A percentile compares a stretch with the other conserved stretches of the same genome.
These are phyloP conservation scores for Linderina pennispora DNA, from an alignment of 192 early-diverging fungal species.

Conservation along the genomic window DNA sequence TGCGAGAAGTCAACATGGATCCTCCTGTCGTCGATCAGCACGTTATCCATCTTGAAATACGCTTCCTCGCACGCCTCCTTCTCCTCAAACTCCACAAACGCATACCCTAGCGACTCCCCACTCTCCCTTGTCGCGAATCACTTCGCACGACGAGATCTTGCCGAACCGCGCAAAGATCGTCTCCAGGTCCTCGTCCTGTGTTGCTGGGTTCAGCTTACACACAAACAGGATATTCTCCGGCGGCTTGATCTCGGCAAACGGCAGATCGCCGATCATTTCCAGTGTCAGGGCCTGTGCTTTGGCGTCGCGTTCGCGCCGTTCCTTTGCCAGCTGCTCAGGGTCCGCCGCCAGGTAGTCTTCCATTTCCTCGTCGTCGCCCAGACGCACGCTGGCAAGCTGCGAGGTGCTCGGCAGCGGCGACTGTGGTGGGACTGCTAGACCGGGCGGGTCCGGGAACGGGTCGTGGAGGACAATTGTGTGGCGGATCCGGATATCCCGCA, in stretches of 20 bases:
- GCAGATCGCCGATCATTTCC: constrained; percentile 97
- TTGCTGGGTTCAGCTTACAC: constrained; percentile 88
- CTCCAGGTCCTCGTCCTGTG: constrained; percentile 84
- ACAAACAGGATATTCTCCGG: constrained; percentile 97
- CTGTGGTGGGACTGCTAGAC: constrained; percentile 54
- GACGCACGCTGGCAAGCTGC: constrained; percentile 63
- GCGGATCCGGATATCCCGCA: constrained; percentile 79
- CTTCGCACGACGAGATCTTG: constrained; percentile 78
- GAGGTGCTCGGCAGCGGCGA: constrained; percentile 74
- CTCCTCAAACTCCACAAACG: constrained; percentile 93
- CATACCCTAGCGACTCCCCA: constrained; percentile 82
- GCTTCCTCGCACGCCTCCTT: constrained; percentile 86
- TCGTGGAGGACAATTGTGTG: constrained; percentile 93
- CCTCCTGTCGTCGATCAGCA: constrained; percentile 90
- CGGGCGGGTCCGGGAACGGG: constrained; percentile 80
- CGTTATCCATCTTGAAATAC: constrained; percentile 96
- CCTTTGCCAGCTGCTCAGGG: constrained; percentile 60
- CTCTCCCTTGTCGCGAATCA: constrained; percentile 82
- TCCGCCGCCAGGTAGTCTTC: constrained; percentile 50
- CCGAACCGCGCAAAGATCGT: constrained; percentile 94
- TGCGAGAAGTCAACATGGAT: constrained; percentile 99
- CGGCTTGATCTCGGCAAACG: constrained; percentile 94
- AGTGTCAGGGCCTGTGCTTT: constrained; percentile 85
- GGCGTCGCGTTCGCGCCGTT: constrained; percentile 66
- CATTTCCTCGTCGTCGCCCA: constrained; percentile 75